Conservation (phyloP, 306 rosid genomes). For the Luffa aegyptiaca region DNA sequence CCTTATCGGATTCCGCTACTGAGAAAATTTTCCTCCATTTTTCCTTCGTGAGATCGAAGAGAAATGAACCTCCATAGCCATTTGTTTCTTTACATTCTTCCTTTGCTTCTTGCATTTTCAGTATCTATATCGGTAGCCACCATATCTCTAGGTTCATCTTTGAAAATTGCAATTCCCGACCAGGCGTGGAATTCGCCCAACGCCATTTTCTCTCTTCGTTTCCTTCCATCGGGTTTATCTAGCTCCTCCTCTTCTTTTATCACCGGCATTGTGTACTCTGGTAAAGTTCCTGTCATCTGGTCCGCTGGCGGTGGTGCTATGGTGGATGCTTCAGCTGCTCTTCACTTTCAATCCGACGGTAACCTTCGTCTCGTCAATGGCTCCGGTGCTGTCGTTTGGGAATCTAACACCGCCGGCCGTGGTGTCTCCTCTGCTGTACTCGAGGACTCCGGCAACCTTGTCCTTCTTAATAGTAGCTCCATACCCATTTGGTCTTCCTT, state of each 20-base stretch:
- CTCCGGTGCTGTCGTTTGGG: conserved; percentile 46
- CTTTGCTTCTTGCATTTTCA: not conserved
- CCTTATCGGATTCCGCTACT: not conserved
- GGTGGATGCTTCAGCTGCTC: conserved; percentile 38
- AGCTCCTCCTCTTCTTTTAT: conserved; percentile 31
- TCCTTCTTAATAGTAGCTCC: conserved; percentile 18
- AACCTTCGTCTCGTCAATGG: conserved; percentile 46
- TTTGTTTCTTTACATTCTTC: not conserved
- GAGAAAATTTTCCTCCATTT: not conserved
- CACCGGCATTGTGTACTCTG: conserved; percentile 41
- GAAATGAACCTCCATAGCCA: not conserved
- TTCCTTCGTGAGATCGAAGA: not conserved
- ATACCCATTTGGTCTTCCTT: conserved; percentile 44
- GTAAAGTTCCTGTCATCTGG: conserved; percentile 43
- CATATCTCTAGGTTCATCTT: conserved; percentile 33
- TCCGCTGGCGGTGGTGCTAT: conserved; percentile 26
- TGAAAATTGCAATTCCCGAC: conserved; percentile 28
- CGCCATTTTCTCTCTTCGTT: conserved; percentile 32
- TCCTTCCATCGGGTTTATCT: conserved; percentile 20
- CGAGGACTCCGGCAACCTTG: conserved; percentile 34
- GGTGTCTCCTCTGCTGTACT: conserved; percentile 42
- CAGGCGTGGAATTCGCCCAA: conserved; percentile 35
- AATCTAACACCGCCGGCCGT: conserved; percentile 32
- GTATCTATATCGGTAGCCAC: not conserved
- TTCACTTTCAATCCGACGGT: conserved; percentile 39